A percentile compares a stretch with the other conserved stretches of the same genome.
These are phyloP conservation scores for Pleurotus tuber-regium DNA, from an alignment of 768 basidiomycete species.

Conservation along the genomic window DNA sequence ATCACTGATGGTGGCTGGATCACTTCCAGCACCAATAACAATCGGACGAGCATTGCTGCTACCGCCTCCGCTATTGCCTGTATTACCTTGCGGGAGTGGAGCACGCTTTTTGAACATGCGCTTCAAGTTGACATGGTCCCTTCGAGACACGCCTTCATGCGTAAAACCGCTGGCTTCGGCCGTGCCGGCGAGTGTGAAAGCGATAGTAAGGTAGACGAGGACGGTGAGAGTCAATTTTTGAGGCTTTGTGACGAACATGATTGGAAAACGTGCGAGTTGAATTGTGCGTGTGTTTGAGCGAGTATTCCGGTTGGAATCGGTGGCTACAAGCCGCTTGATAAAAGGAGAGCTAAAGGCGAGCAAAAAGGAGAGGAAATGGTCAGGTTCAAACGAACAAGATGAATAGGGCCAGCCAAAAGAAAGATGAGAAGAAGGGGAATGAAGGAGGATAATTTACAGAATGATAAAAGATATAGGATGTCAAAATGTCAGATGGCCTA, in stretches of 20 bases:
- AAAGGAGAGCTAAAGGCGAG: slow-evolving; percentile 5
- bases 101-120: slow-evolving; percentile 71
- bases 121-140: slow-evolving; percentile 56
- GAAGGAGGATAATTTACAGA: not conserved
- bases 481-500: not conserved
- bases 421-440: not conserved
- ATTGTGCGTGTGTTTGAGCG: not conserved
- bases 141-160: slow-evolving; percentile 31
- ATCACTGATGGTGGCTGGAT: slow-evolving; percentile 15
- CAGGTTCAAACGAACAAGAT: not conserved
- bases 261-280: slow-evolving; percentile 10
- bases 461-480: not conserved
- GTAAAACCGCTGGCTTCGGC: slow-evolving; percentile 45
- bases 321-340: slow-evolving; percentile 10
- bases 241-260: slow-evolving; percentile 50
- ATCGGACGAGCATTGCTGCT: slow-evolving; percentile 15
- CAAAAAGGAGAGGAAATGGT: not conserved
- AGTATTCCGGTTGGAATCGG: slow-evolving; percentile 8
- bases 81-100: slow-evolving; percentile 21
- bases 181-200: slow-evolving; percentile 45
- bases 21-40: slow-evolving; percentile 33
- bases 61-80: slow-evolving; percentile 18
- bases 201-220: slow-evolving; percentile 57
- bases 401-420: not conserved
- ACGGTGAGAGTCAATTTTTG: slow-evolving; percentile 55